Evolutionary conservation across 2,329 filamentous ascomycete species (phyloP), one percentile per base, ranked within the genome.

Genomic region (Aspergillus sojae): DNA sequence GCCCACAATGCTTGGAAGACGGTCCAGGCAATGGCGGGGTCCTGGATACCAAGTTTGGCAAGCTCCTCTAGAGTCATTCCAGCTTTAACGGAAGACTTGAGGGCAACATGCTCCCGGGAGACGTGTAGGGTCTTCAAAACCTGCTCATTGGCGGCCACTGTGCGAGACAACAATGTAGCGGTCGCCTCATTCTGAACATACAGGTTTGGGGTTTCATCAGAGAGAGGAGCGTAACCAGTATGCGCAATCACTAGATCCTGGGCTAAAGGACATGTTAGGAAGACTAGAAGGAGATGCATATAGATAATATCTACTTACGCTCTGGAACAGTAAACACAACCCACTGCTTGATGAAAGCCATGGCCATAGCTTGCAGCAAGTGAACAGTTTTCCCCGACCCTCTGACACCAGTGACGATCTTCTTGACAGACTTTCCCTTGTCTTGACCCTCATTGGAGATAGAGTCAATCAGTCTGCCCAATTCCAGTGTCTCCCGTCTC

Each of bases 261-360:
- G 60, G 88, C 94, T 92, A 70, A 32, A 65, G 21, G 57, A 52
- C n/a, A 11, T 55, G 60, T 75, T 60, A 73, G 67, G 16, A 45
- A 41, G 57, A 41, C 36, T 36, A n/a, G 21, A 34, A 23, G 32
- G 12, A 43, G 9, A 50, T 12, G 34, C 56, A 28, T 36, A 52
- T 45, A 6, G 26, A 45, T 26, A 10, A 34, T 4, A 56, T 34
- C 26, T 28, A 72, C 84, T 71, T 83, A 96, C 94, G 91, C 81
- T 99, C 93, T 43, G 95, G 94, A 58, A 98, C 85, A 73, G 92
- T 90, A 63, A 99, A 85, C 54, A 98, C 93, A 52, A 97, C 84
- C 93, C 94, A 98, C 32, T 91, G 86, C 76, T 93, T 92, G 72
- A 94, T 77, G 68, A 94, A 89, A 1, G 88, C 94, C 78, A 94